A percentile compares a stretch with the other conserved stretches of the same genome.
These are phyloP conservation scores for Strobilomyces confusus DNA, from an alignment of 768 basidiomycete species.

Conservation along the genomic window DNA sequence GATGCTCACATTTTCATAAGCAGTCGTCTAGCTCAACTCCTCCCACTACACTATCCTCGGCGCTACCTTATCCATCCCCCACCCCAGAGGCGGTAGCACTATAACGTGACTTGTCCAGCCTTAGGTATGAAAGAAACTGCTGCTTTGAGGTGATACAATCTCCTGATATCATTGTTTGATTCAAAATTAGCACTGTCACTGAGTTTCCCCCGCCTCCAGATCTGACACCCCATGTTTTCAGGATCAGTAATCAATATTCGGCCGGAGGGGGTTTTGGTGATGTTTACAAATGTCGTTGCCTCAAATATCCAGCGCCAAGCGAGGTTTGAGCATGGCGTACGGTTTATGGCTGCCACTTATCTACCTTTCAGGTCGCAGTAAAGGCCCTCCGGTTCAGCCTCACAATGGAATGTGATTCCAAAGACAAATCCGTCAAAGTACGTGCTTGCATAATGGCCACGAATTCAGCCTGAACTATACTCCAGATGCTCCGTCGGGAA, in stretches of 20 bases:
- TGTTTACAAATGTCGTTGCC: not conserved
- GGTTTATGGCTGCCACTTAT: not conserved
- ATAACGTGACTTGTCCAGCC: no score
- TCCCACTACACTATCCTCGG: no score
- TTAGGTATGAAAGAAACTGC: no score
- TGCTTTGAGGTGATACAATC: no score
- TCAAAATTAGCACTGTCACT: no score
- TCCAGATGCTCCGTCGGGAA: slow-evolving; percentile 25
- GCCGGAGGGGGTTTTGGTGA: not conserved
- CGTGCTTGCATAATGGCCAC: rapidly evolving
- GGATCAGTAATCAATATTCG: not conserved
- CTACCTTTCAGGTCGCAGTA: slow-evolving; percentile 19
- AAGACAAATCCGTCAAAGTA: not conserved
- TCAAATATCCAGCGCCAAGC: not conserved
- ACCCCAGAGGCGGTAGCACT: no score
- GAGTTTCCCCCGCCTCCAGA: not conserved
- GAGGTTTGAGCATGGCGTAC: not conserved
- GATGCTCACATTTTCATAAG: no score
- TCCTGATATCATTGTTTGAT: no score
- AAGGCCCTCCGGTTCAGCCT: slow-evolving; percentile 16
- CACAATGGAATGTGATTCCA: not conserved
- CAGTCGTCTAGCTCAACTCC: no score
- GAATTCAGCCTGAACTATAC: rapidly evolving
- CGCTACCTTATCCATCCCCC: no score
- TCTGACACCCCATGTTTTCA: not conserved